Conservation (phyloP, 2,329 filamentous ascomycete genomes). For the Ophiognomonia clavigignenti-juglandacearum region DNA sequence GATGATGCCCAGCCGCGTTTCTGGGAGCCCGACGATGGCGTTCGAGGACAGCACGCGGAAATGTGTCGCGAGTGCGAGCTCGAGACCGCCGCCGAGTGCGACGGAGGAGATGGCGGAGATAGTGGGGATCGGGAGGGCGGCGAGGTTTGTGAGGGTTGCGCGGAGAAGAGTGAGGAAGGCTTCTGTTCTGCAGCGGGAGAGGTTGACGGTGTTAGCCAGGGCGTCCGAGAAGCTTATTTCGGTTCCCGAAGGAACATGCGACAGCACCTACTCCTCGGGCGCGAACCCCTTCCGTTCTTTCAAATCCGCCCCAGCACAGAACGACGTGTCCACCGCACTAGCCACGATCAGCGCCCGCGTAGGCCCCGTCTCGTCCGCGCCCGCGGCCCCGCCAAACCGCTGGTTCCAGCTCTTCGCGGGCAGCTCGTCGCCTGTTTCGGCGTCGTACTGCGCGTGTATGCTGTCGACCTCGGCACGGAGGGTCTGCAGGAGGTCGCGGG, state of each 20-base stretch:
- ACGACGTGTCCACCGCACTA: constrained; percentile 78
- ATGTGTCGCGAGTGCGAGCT: constrained; percentile 84
- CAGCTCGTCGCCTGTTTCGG: constrained; percentile 46
- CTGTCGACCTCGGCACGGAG: constrained; percentile 69
- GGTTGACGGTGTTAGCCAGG: not conserved
- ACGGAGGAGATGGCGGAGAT: constrained; percentile 82
- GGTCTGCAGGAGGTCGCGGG: constrained; percentile 66
- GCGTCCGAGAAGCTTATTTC: no score
- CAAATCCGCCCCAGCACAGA: constrained; percentile 92
- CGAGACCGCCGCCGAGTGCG: constrained; percentile 88
- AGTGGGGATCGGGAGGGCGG: constrained; percentile 77
- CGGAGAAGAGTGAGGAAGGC: constrained; percentile 76
- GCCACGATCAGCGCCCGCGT: constrained; percentile 81
- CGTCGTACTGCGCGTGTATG: constrained; percentile 60
- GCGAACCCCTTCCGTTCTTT: constrained; percentile 81
- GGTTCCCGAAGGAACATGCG: not conserved
- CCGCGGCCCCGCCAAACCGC: constrained; percentile 41
- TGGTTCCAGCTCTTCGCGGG: constrained; percentile 28
- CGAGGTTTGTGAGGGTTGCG: constrained; percentile 67
- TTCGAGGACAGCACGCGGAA: constrained; percentile 82
- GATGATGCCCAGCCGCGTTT: constrained; percentile 89
- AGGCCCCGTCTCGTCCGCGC: constrained; percentile 41
- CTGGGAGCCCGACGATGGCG: constrained; percentile 76
- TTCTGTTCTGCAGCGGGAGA: constrained; percentile 48
- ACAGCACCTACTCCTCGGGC: constrained; percentile 66